These are phyloP conservation scores for Fusarium sp. DNA, from an alignment of 2,329 filamentous ascomycete species.

Conservation along the genomic window DNA sequence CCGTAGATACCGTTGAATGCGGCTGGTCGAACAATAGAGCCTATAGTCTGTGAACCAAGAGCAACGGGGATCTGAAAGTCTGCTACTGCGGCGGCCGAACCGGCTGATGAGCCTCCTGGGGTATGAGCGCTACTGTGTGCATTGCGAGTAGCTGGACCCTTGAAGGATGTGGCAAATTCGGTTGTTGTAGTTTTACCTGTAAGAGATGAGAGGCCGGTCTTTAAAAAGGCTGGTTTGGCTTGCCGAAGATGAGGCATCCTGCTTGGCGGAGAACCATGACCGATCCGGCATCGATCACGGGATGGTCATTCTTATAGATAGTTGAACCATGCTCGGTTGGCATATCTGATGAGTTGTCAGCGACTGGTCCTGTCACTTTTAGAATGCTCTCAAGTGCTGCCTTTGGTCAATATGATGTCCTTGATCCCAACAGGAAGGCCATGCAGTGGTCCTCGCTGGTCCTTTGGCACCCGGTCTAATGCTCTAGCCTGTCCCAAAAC, in stretches of 20 bases:
- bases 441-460: constrained; percentile 63
- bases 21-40: constrained; percentile 70
- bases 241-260: constrained; percentile 63
- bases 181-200: constrained; percentile 55
- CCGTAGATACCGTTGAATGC: constrained; percentile 73
- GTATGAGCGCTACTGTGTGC: constrained; percentile 70
- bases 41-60: constrained; percentile 73
- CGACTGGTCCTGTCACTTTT: no score
- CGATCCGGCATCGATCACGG: constrained; percentile 59
- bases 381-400: constrained; percentile 43
- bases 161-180: constrained; percentile 64
- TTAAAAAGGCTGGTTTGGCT: constrained; percentile 52
- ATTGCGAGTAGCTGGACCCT: constrained; percentile 62
- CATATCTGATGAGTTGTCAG: constrained; percentile 53
- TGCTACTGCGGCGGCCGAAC: constrained; percentile 72
- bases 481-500: constrained; percentile 58
- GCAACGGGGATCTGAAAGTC: constrained; percentile 70
- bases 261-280: constrained; percentile 61
- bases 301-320: constrained; percentile 57
- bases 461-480: constrained; percentile 58
- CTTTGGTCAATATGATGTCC: constrained; percentile 67
- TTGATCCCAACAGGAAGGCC: constrained; percentile 67
- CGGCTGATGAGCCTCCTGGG: constrained; percentile 72
- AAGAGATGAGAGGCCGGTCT: constrained; percentile 55
- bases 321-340: constrained; percentile 63